Evolutionary conservation across 2,329 filamentous ascomycete species (phyloP).

Genomic region (Fusarium sp.): DNA sequence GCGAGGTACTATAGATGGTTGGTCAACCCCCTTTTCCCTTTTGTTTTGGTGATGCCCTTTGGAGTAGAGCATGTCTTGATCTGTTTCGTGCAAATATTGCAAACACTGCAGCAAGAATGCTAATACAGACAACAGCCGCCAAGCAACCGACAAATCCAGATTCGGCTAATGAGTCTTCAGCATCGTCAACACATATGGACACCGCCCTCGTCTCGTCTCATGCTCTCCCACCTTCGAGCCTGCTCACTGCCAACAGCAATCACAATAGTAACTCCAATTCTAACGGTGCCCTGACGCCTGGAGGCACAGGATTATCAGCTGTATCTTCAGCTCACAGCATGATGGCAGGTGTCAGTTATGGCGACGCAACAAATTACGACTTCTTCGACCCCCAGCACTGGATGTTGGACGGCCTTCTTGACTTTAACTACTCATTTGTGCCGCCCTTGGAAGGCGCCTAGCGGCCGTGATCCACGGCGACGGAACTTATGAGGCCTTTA

Average conservation of each 20-base stretch:
- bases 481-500: slow-evolving; percentile 5
- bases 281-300: slow-evolving; percentile 67
- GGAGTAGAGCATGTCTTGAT: slow-evolving; percentile 46
- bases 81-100: slow-evolving; percentile 39
- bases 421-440: slow-evolving; percentile 78
- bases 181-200: slow-evolving; percentile 74
- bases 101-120: slow-evolving; percentile 31
- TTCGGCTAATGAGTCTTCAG: slow-evolving; percentile 78
- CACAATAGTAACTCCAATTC: slow-evolving; percentile 40
- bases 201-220: slow-evolving; percentile 66
- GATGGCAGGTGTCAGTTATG: slow-evolving; percentile 67
- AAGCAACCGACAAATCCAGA: slow-evolving; percentile 91
- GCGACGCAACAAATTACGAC: slow-evolving; percentile 80
- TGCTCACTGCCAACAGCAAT: slow-evolving; percentile 53
- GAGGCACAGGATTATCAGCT: slow-evolving; percentile 60
- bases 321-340: slow-evolving; percentile 58
- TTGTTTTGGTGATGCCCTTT: slow-evolving; percentile 22
- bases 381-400: slow-evolving; percentile 94
- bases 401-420: slow-evolving; percentile 88
- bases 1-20: slow-evolving; percentile 78
- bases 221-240: slow-evolving; percentile 57
- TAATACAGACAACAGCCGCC: slow-evolving; percentile 64
- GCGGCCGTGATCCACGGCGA: slow-evolving; percentile 9
- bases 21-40: slow-evolving; percentile 51
- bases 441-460: slow-evolving; percentile 67